Evolutionary conservation across 2,329 filamentous ascomycete genomes (phyloP), one percentile per base, ranked within the genome.

Genomic region (Leptoxyphium fumago): DNA sequence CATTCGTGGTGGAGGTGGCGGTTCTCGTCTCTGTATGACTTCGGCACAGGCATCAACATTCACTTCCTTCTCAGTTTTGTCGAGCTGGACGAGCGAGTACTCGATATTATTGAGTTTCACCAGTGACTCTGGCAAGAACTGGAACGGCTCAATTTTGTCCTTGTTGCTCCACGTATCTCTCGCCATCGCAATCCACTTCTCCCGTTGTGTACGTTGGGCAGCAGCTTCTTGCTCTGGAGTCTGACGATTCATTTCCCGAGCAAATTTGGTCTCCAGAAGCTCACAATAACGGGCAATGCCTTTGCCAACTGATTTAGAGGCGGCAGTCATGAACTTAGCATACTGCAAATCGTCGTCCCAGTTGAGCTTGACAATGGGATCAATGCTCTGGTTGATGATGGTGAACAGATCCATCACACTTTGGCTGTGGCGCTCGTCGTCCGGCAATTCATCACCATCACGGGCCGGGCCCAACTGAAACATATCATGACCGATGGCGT

Each of bases 101-200:
- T 95, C 89, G 51, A 98, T 80, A 57, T 98, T 94, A 70, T 98
- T 98, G 53, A 98, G 75, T 64, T 96, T 98, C 49, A 98, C 87
- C 55, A 98, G 83, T 5, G 88, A 95, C 76, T 94, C 84, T 2
- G 86, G 79, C 54, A 87, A 91, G 66, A 98, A 98, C 50, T 96
- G 88, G 64, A 96, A 98, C 0, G 91, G 91, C 57, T 95, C 89
- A 36, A 91, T 80, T 63, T 88, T 94, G 49, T 95, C 88, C 61
- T 88, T 94, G 51, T 80, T 83, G n/a, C 52, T 54, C 80, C 88
- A 94, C 3, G 88, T 84, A 58, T 96, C 91, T 62, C 91, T 93
- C 9, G 91, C 91, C 58, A 89, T 79, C 55, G 93, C 84, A 68
- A 96, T 78, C 71, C 88, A 89, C 57, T 85, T 91, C 60, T 96